Evolutionary conservation across 148 eudicot species (phyloP).

Genomic region (Mesembryanthemum crystallinum): DNA sequence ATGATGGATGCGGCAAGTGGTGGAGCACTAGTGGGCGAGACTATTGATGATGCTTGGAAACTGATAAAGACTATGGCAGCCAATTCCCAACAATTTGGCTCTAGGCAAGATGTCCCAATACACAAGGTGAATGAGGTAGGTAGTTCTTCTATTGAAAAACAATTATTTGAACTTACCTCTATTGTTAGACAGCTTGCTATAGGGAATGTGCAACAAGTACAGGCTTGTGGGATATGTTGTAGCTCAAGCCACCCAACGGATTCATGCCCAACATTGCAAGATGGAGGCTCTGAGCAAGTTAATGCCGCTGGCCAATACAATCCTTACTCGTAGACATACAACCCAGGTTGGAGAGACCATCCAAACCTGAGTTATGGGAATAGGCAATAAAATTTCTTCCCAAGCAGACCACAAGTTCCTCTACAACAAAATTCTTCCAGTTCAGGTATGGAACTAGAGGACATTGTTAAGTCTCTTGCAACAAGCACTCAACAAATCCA

Average conservation of each 20-base stretch:
- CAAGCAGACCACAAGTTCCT: not conserved
- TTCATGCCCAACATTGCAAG: too few relatives aligned
- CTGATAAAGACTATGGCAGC: constrained; percentile 9
- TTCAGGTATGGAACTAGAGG: not conserved
- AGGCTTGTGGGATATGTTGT: too few relatives aligned
- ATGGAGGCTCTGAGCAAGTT: too few relatives aligned
- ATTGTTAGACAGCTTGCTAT: not conserved
- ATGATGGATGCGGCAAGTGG: too few relatives aligned
- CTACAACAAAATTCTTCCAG: not conserved
- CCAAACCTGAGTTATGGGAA: not conserved
- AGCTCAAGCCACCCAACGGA: too few relatives aligned
- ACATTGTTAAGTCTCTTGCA: not conserved
- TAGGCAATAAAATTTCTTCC: too few relatives aligned
- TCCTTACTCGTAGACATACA: not conserved
- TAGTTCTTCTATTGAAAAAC: not conserved
- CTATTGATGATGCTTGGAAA: too few relatives aligned
- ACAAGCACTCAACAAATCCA: not conserved
- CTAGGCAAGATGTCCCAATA: not conserved
- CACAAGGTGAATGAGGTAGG: not conserved
- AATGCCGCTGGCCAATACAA: too few relatives aligned
- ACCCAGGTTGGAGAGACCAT: not conserved
- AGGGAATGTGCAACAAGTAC: too few relatives aligned
- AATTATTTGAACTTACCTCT: not conserved
- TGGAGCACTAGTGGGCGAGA: too few relatives aligned
- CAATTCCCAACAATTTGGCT: constrained; percentile 20